phyloP scores from a whole-genome alignment of 2,329 filamentous ascomycete genomes.

The Aspergillus pseudotamarii region DNA sequence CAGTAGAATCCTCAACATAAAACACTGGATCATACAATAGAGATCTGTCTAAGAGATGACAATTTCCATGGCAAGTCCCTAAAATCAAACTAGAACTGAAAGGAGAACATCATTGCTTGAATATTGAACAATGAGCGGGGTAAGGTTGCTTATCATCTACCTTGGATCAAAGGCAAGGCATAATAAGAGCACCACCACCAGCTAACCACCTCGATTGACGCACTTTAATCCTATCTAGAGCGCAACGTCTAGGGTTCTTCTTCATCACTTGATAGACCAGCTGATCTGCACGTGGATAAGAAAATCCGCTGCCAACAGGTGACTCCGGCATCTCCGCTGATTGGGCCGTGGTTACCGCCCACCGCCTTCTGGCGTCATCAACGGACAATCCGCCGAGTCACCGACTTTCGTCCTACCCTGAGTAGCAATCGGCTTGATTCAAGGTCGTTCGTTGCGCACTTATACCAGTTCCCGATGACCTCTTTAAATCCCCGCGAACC shows the following conservation, averaged over 20 bases:
- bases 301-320: not conserved
- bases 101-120: not conserved
- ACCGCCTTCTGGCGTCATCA: constrained; percentile 22
- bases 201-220: not conserved
- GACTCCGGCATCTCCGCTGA: constrained; percentile 17
- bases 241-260: not conserved
- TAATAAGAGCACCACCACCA: not conserved
- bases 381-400: constrained; percentile 2
- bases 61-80: not conserved
- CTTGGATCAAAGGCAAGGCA: not conserved
- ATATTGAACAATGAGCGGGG: not conserved
- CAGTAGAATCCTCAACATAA: not conserved
- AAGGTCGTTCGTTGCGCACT: not conserved
- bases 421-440: not conserved
- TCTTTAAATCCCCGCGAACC: constrained; percentile 72
- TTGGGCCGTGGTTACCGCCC: constrained; percentile 11
- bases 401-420: not conserved
- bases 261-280: constrained; percentile 1
- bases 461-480: constrained; percentile 62
- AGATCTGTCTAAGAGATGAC: not conserved
- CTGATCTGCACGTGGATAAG: constrained; percentile 1
- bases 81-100: not conserved
- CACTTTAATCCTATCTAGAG: not conserved
- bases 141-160: no score
- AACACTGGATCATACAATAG: not conserved